phyloP scores from a whole-genome alignment of 139 green algal genomes.

The Chlorella sorokiniana region DNA sequence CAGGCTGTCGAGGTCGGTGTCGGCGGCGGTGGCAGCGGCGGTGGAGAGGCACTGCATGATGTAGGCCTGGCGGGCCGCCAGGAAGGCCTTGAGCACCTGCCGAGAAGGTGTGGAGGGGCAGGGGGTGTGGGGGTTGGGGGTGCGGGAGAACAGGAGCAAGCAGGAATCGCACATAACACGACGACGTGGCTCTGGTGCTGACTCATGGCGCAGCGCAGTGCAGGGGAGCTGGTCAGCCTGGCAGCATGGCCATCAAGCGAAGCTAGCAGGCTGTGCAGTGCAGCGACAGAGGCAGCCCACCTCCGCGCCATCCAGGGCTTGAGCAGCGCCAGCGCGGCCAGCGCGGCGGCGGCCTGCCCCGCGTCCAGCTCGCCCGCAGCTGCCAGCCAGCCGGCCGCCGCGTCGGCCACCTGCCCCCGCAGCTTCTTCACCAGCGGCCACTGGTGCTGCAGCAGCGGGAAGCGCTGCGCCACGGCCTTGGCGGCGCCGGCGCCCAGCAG shows the following conservation, averaged over 20 bases:
- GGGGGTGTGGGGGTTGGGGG: no score
- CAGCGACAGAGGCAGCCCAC: background rate
- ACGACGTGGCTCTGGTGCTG: no score
- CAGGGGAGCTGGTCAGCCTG: no score
- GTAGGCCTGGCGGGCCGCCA: slow-evolving; percentile 45
- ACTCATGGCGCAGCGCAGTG: no score
- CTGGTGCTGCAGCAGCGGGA: slow-evolving; percentile 90
- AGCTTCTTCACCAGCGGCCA: slow-evolving; percentile 91
- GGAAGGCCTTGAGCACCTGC: slow-evolving; percentile 58
- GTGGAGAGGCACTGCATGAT: slow-evolving; percentile 43
- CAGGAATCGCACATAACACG: no score
- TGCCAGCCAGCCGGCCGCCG: slow-evolving; percentile 46
- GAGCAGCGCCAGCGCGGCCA: slow-evolving; percentile 38
- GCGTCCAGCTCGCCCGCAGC: slow-evolving; percentile 50
- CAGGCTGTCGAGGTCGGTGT: slow-evolving; percentile 24
- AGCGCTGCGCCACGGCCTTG: slow-evolving; percentile 51
- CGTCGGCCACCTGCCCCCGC: slow-evolving; percentile 68
- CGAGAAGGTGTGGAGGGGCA: background rate
- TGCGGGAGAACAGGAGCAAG: no score
- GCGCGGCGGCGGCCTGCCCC: slow-evolving; percentile 31
- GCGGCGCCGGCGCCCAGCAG: slow-evolving; percentile 50
- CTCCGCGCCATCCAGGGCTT: slow-evolving; percentile 42
- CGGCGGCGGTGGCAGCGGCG: background rate
- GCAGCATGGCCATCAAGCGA: no score
- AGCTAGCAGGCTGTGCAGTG: no score